A percentile compares a stretch with the other conserved stretches of the same genome.
Conservation (phyloP, 1,139 yeast species). For the Hansenula lynferdii region DNA sequence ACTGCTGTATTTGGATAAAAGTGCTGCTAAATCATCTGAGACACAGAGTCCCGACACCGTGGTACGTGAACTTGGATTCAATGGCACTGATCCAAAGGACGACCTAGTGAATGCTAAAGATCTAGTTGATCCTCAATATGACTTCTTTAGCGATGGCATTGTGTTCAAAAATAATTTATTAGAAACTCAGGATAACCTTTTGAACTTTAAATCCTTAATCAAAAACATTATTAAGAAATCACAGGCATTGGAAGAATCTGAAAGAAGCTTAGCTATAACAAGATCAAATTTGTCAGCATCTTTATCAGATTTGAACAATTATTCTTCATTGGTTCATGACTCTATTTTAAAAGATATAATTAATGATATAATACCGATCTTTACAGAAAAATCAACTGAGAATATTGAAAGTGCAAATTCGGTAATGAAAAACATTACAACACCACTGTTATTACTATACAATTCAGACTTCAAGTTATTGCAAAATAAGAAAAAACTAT, state of each 20-base stretch:
- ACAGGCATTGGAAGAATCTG: conserved; percentile 15
- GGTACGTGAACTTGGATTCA: too few species aligned
- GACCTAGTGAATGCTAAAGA: background rate
- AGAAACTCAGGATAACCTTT: conserved; percentile 8
- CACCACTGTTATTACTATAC: conserved; percentile 12
- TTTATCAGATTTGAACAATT: conserved; percentile 11
- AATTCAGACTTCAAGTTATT: conserved; percentile 18
- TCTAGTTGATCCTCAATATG: conserved; percentile 1
- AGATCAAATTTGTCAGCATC: conserved; percentile 14
- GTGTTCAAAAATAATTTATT: conserved; percentile 8
- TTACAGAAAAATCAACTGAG: conserved; percentile 15
- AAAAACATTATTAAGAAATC: conserved; percentile 15
- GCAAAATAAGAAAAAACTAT: conserved; percentile 12
- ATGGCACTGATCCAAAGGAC: background rate
- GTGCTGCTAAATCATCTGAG: too few species aligned
- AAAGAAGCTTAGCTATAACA: conserved; percentile 15
- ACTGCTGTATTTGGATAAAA: background rate
- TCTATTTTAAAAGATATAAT: conserved; percentile 9
- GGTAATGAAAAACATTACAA: conserved; percentile 10
- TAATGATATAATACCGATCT: conserved; percentile 10
- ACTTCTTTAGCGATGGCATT: conserved; percentile 9
- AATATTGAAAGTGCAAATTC: conserved; percentile 16
- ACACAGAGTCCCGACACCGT: too few species aligned
- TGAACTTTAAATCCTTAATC: conserved; percentile 5
- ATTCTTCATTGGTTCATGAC: conserved; percentile 6